Conservation (phyloP, 2,329 filamentous ascomycete genomes). For the Penicillium aurantiogriseum region DNA sequence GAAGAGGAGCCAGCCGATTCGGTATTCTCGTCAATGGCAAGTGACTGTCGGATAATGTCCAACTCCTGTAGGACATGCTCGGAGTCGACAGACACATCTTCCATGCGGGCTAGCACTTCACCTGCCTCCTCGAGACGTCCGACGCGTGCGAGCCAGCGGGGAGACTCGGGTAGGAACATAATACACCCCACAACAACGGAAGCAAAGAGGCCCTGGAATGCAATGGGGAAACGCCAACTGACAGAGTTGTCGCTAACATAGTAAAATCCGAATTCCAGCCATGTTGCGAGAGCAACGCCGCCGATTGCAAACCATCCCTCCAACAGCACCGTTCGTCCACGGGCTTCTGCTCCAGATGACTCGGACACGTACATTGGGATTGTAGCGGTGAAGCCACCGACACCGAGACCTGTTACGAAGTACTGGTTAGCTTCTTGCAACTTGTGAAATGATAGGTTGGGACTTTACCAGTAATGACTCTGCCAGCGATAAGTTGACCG, state of each 20-base stretch:
- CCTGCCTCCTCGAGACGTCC: constrained; percentile 49
- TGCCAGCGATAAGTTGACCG: constrained; percentile 7
- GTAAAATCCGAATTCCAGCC: constrained; percentile 43
- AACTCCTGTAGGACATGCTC: constrained; percentile 43
- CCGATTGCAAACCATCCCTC: constrained; percentile 23
- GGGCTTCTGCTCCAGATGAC: constrained; percentile 16
- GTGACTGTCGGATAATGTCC: constrained; percentile 49
- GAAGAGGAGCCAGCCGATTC: constrained; percentile 13
- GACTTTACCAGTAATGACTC: constrained; percentile 17
- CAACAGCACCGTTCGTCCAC: constrained; percentile 21
- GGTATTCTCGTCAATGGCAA: constrained; percentile 1
- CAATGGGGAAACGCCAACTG: constrained; percentile 33
- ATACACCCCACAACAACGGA: constrained; percentile 22
- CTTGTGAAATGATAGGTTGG: neutral
- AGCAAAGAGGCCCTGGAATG: constrained; percentile 38
- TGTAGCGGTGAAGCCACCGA: constrained; percentile 26
- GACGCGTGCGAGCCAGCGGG: constrained; percentile 53
- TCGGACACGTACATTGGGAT: constrained; percentile 27
- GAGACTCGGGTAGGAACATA: constrained; percentile 50
- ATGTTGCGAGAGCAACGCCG: constrained; percentile 31
- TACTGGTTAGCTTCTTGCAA: neutral
- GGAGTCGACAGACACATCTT: constrained; percentile 46
- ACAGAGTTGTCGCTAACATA: constrained; percentile 34
- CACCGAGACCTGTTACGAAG: constrained; percentile 18
- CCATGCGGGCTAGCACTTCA: constrained; percentile 47